These are phyloP conservation scores for Geotrichum macrosporum DNA, from an alignment of 1,139 yeast genomes.

Conservation along the genomic window DNA sequence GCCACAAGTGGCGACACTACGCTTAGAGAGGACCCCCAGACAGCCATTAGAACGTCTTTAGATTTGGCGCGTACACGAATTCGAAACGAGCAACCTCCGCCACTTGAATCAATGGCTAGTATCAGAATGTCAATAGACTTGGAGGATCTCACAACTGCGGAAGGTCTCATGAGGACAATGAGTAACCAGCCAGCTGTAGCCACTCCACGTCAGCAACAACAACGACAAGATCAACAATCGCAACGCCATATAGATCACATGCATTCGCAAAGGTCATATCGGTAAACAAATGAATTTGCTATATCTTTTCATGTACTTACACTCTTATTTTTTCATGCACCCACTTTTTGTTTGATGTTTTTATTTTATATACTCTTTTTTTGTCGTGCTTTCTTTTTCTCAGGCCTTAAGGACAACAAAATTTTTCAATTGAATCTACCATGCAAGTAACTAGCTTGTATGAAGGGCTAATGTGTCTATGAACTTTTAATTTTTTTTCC, in stretches of 20 bases:
- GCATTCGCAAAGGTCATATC: background rate
- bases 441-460: too few species aligned
- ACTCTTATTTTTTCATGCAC: background rate
- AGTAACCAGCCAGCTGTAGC: conserved; percentile 6
- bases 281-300: background rate
- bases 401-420: too few species aligned
- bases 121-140: conserved; percentile 31
- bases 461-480: too few species aligned
- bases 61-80: conserved; percentile 25
- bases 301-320: background rate
- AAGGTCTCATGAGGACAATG: conserved; percentile 28
- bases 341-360: too few species aligned
- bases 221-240: background rate
- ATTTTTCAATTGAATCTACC: too few species aligned
- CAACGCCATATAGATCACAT: background rate
- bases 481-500: too few species aligned
- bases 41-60: conserved; percentile 21
- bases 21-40: conserved; percentile 3
- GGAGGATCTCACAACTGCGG: conserved; percentile 33
- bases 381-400: too few species aligned
- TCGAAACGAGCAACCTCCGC: conserved; percentile 32
- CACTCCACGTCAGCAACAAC: too few species aligned
- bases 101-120: conserved; percentile 30
- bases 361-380: too few species aligned
- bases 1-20: conserved; percentile 2